These are phyloP conservation scores for Fistulifera pelliculosa DNA, from an alignment of 108 stramenopile species.

Conservation along the genomic window DNA sequence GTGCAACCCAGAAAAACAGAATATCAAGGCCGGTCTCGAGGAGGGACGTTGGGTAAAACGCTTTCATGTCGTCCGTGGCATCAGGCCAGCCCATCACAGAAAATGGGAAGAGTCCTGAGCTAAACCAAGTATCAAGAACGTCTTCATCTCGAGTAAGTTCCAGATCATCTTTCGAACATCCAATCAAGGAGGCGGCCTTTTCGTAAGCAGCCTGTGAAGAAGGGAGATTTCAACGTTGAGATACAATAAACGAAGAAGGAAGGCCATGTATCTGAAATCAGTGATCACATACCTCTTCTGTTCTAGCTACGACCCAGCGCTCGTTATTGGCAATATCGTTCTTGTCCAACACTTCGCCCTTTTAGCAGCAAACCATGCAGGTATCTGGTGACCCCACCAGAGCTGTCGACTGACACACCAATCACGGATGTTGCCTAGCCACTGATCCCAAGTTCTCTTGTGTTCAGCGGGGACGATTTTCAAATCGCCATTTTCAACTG, in stretches of 20 bases:
- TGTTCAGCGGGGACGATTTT: slow-evolving; percentile 90
- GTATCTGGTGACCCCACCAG: slow-evolving; percentile 99
- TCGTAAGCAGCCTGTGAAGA: slow-evolving; percentile 53
- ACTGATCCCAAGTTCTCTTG: slow-evolving; percentile 93
- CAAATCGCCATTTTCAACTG: slow-evolving; percentile 91
- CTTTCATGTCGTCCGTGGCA: slow-evolving; percentile 88
- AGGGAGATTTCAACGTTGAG: background rate
- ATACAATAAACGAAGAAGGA: too few species aligned
- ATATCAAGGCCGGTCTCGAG: slow-evolving; percentile 99
- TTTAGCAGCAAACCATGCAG: slow-evolving; percentile 95
- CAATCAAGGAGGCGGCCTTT: slow-evolving; percentile 74
- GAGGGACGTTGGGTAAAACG: slow-evolving; percentile 97
- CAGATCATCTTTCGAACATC: slow-evolving; percentile 71
- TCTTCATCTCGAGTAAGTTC: slow-evolving; percentile 91
- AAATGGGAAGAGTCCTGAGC: slow-evolving; percentile 97
- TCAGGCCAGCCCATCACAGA: slow-evolving; percentile 99
- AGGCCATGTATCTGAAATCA: too few species aligned
- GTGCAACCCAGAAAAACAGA: slow-evolving; percentile 99
- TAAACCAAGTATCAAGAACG: slow-evolving; percentile 99
- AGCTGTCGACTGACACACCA: slow-evolving; percentile 98
- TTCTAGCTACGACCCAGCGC: slow-evolving; percentile 93
- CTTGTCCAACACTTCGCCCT: slow-evolving; percentile 58
- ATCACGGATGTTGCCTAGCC: slow-evolving; percentile 97
- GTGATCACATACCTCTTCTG: slow-evolving; percentile 69
- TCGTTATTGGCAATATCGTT: slow-evolving; percentile 83